Evolutionary conservation across 805 yeast genomes (phyloP).

Genomic region (Saturnispora kantuleensis): DNA sequence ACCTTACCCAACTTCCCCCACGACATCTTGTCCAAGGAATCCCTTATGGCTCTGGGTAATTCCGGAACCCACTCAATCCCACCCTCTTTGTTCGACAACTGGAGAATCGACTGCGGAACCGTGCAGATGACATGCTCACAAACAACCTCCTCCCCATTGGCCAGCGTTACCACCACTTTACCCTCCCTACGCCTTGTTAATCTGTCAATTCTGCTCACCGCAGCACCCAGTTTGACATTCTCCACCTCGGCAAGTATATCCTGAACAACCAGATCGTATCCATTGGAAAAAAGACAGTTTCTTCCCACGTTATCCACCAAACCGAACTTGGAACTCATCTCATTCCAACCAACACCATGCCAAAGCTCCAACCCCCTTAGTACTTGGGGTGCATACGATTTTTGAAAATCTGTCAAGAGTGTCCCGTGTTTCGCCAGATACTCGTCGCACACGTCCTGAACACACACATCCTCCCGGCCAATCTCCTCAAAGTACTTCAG

Average conservation of each 20-base stretch:
- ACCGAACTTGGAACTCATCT: constrained; percentile 59
- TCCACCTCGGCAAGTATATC: constrained; percentile 35
- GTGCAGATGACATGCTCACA: constrained; percentile 61
- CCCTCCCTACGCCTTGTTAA: constrained; percentile 5
- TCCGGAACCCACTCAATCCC: constrained; percentile 47
- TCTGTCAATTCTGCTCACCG: constrained; percentile 33
- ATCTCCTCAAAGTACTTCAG: constrained; percentile 42
- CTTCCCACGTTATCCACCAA: constrained; percentile 69
- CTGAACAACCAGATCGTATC: constrained; percentile 45
- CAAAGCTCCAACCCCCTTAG: constrained; percentile 60
- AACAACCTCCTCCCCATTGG: constrained; percentile 22
- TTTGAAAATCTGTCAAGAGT: constrained; percentile 43
- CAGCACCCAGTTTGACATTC: constrained; percentile 31
- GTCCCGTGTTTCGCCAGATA: constrained; percentile 38
- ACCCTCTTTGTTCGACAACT: constrained; percentile 30
- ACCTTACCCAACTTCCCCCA: constrained; percentile 70
- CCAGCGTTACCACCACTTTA: constrained; percentile 26
- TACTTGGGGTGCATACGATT: constrained; percentile 39
- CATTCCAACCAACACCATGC: constrained; percentile 67
- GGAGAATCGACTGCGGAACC: constrained; percentile 66
- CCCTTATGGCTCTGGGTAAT: constrained; percentile 36
- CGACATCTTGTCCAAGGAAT: constrained; percentile 39
- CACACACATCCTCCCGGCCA: constrained; percentile 40
- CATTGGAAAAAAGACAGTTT: constrained; percentile 57
- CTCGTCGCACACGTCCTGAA: constrained; percentile 33